Conservation (phyloP, 2,329 filamentous ascomycete genomes). For the Uncinocarpus reesii region DNA sequence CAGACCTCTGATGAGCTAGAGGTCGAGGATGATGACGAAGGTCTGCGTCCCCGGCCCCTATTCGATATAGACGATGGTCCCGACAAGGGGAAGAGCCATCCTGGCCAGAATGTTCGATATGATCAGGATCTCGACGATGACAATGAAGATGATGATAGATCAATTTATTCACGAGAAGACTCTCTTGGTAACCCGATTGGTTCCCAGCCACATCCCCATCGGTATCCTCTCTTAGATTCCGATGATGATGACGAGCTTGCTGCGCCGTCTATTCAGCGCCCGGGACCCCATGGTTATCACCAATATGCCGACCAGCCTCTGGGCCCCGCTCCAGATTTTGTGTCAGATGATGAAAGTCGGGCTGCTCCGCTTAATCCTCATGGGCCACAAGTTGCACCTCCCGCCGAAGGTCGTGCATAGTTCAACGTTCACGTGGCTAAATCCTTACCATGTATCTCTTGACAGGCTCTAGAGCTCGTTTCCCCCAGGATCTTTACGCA, state of each 20-base stretch:
- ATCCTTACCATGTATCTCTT: no score
- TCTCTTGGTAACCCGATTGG: background rate
- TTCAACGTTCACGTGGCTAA: no score
- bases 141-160: background rate
- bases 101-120: background rate
- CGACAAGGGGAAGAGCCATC: slow-evolving; percentile 9
- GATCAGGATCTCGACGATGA: background rate
- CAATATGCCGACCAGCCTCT: background rate
- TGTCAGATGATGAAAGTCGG: background rate
- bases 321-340: background rate
- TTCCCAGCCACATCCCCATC: background rate
- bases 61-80: slow-evolving; percentile 13
- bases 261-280: background rate
- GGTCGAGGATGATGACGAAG: background rate
- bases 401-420: background rate
- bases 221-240: background rate
- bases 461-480: no score
- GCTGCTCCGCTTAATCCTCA: background rate
- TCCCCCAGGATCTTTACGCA: no score
- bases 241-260: slow-evolving; percentile 1
- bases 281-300: background rate
- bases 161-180: background rate
- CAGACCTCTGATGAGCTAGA: background rate
- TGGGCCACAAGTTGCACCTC: background rate
- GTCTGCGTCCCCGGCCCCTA: background rate